These are phyloP conservation scores for Hypoxylon sp. DNA, from an alignment of 2,329 filamentous ascomycete species.

Conservation along the genomic window DNA sequence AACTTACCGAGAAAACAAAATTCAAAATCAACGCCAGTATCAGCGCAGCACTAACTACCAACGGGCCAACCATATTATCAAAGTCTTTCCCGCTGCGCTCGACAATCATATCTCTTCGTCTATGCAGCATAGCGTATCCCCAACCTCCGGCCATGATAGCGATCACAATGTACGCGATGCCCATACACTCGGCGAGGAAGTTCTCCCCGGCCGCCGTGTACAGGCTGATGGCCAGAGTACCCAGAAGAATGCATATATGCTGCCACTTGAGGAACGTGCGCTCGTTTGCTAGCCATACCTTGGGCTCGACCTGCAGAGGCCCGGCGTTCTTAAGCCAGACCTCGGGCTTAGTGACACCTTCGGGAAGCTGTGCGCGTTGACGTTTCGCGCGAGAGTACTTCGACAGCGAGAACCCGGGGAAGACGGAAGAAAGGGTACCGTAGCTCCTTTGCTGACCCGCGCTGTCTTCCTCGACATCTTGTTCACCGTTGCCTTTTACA, in stretches of 20 bases:
- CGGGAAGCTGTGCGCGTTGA: constrained; percentile 74
- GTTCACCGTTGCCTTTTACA: constrained; percentile 47
- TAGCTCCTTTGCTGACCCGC: constrained; percentile 57
- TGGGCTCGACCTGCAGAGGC: constrained; percentile 92
- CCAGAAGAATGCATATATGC: constrained; percentile 91
- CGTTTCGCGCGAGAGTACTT: constrained; percentile 77
- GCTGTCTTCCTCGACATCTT: constrained; percentile 46
- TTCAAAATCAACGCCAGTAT: constrained; percentile 86
- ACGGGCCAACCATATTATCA: constrained; percentile 87
- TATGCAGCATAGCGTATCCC: constrained; percentile 88
- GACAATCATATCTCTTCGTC: constrained; percentile 82
- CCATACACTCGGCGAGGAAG: constrained; percentile 81
- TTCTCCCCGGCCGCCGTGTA: constrained; percentile 91
- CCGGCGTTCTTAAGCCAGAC: constrained; percentile 96
- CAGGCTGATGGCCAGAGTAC: constrained; percentile 84
- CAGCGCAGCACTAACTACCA: constrained; percentile 85
- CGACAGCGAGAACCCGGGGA: constrained; percentile 86
- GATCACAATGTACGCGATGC: constrained; percentile 85
- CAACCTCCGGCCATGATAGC: constrained; percentile 87
- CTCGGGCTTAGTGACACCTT: constrained; percentile 87
- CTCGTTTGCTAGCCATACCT: constrained; percentile 99
- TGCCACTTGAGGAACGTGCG: constrained; percentile 99
- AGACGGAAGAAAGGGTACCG: constrained; percentile 76
- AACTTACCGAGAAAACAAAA: constrained; percentile 84
- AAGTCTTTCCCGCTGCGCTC: constrained; percentile 93